Evolutionary conservation across 129 eudicot genomes (phyloP), one percentile per base, ranked within the genome.

Genomic region (Centaurea solstitialis): DNA sequence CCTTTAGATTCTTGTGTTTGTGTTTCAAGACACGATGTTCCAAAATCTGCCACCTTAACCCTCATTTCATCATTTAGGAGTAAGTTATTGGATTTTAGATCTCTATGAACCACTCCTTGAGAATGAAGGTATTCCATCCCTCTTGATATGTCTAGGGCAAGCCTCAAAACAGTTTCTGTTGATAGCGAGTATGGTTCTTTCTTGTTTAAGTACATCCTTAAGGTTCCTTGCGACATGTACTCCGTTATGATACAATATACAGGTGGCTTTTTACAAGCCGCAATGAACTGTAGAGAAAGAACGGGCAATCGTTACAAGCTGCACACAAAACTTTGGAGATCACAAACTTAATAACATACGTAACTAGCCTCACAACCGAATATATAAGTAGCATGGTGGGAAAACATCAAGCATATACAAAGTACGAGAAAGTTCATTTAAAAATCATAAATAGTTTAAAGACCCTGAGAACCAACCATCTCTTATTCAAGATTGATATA

Each of bases 61-160:
- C 95, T 85, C 99, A 92, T 96, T 73, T 96, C 99, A 18, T 96
- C 98, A 17, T 96, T 96, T 35, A 96, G 84, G 8, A 96, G 92
- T 82, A 96, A 68, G 86, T 96, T 96, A 45, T 86, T 96, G 2
- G 99, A 96, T 35, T 96, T 93, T 0, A 96, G 95, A 75, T 96
- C 99, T 76, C 99, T 78, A 57, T 96, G 99, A 72, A 96, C 94
- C 71, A 96, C 99, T 28, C 98, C 99, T 86, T 96, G 99, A 68
- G 98, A 91, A 70, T 96, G 99, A 62, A 96, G 97, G 74, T 96
- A 96, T 78, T 93, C 99, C 99, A 96, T 96, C 24, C 99, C 99
- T 8, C 95, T 73, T 0, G 99, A 96, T 41, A 96, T 96, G 74
- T 95, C 99, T 13, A 95, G 92, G 70, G 98, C 99, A 73, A 95